phyloP scores from a whole-genome alignment of 1,139 yeast species.

The Pichia sp. region DNA sequence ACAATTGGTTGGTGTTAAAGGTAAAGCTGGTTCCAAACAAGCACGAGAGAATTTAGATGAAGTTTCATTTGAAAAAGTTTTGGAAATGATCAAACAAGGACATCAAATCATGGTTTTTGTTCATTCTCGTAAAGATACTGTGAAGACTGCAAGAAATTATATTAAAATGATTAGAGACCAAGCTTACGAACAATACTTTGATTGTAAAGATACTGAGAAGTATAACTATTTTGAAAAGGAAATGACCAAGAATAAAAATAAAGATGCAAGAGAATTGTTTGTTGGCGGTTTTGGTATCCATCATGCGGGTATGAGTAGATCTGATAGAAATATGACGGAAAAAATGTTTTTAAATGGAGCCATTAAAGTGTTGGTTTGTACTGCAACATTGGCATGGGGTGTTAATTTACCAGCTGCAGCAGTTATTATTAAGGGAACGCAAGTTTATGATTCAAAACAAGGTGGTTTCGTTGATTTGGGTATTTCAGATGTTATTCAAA shows the following conservation, averaged over 20 bases:
- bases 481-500: constrained; percentile 93
- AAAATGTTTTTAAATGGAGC: constrained; percentile 82
- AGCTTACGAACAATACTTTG: constrained; percentile 50
- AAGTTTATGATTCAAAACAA: constrained; percentile 86
- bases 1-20: constrained; percentile 78
- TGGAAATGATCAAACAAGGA: constrained; percentile 60
- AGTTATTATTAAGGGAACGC: constrained; percentile 93
- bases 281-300: constrained; percentile 85
- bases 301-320: constrained; percentile 94
- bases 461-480: constrained; percentile 95
- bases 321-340: constrained; percentile 87
- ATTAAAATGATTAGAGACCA: constrained; percentile 62
- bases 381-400: constrained; percentile 99
- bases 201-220: constrained; percentile 45
- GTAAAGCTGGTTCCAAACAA: constrained; percentile 69
- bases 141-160: constrained; percentile 69
- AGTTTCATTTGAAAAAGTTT: constrained; percentile 69
- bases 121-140: constrained; percentile 90
- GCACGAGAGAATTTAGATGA: constrained; percentile 73
- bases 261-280: constrained; percentile 76
- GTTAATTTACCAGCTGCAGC: constrained; percentile 97
- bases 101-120: constrained; percentile 96
- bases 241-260: constrained; percentile 65
- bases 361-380: constrained; percentile 85
- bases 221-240: constrained; percentile 54